Evolutionary conservation across 2,329 filamentous ascomycete species (phyloP).

Genomic region (Alternaria gaisen): DNA sequence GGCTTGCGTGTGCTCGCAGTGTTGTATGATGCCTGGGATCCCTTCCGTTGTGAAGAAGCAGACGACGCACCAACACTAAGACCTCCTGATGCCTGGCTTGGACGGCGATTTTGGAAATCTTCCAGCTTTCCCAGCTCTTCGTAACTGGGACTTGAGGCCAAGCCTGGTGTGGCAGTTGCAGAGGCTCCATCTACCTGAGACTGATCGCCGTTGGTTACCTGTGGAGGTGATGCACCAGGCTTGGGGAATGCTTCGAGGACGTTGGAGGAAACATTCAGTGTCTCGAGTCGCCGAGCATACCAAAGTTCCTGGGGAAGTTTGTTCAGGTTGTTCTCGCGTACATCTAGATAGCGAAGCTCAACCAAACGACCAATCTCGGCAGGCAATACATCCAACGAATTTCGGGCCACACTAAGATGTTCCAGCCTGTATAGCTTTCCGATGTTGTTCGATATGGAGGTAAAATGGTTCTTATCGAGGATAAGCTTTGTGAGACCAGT

Average conservation of each 20-base stretch:
- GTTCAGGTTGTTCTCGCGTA: constrained; percentile 92
- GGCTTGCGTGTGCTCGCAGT: constrained; percentile 70
- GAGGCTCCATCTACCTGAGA: constrained; percentile 54
- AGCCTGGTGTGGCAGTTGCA: constrained; percentile 55
- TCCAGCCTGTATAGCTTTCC: constrained; percentile 84
- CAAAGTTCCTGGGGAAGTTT: constrained; percentile 93
- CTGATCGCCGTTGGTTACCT: constrained; percentile 39
- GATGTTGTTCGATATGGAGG: constrained; percentile 84
- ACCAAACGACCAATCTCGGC: constrained; percentile 86
- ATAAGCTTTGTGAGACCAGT: constrained; percentile 86
- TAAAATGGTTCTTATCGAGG: constrained; percentile 95
- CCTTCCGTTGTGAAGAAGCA: constrained; percentile 72
- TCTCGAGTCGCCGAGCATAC: constrained; percentile 90
- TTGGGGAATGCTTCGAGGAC: constrained; percentile 91
- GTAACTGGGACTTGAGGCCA: constrained; percentile 69
- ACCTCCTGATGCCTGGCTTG: constrained; percentile 84
- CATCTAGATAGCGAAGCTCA: constrained; percentile 85
- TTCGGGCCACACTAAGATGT: constrained; percentile 92
- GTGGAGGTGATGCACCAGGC: constrained; percentile 74
- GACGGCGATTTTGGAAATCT: constrained; percentile 72
- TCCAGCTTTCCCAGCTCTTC: constrained; percentile 78
- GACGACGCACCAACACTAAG: constrained; percentile 77
- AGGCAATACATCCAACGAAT: constrained; percentile 84
- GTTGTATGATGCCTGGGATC: constrained; percentile 84
- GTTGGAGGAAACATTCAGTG: constrained; percentile 94